These are phyloP conservation scores for Exophiala dermatitidis DNA, from an alignment of 2,329 filamentous ascomycete species.

Conservation along the genomic window DNA sequence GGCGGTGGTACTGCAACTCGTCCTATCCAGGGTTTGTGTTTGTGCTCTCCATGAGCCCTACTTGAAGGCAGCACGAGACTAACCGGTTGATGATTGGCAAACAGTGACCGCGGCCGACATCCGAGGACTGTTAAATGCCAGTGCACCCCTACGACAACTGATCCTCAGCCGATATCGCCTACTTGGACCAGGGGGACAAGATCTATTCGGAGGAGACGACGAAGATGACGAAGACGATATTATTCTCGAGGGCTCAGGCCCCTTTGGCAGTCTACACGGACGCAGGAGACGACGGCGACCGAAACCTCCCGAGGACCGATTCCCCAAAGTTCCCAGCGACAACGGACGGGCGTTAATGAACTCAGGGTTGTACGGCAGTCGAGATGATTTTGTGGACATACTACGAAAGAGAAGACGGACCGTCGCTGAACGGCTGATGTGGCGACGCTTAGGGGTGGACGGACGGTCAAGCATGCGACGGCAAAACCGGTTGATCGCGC, in stretches of 20 bases:
- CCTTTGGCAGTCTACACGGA: constrained; percentile 30
- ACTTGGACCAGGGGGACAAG: constrained; percentile 31
- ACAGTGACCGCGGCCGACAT: constrained; percentile 20
- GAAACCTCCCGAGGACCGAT: constrained; percentile 45
- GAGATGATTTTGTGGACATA: constrained; percentile 48
- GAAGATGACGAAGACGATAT: constrained; percentile 30
- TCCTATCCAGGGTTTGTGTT: constrained; percentile 11
- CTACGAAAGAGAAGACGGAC: constrained; percentile 51
- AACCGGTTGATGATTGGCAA: not conserved
- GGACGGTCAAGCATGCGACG: constrained; percentile 50
- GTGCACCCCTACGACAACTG: constrained; percentile 45
- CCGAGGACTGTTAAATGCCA: constrained; percentile 15
- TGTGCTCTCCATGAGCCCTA: not conserved
- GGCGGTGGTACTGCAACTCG: constrained; percentile 14
- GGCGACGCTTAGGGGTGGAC: constrained; percentile 67
- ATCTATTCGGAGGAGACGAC: constrained; percentile 32
- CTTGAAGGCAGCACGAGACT: too few relatives aligned
- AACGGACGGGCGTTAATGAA: constrained; percentile 72
- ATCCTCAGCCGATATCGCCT: constrained; percentile 32
- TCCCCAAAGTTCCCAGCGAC: constrained; percentile 78
- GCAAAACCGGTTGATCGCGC: constrained; percentile 57
- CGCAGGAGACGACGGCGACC: constrained; percentile 44
- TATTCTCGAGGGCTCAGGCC: constrained; percentile 1
- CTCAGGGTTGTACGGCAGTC: constrained; percentile 70
- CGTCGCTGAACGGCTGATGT: constrained; percentile 64